Evolutionary conservation across 257 asterid genomes (phyloP), one percentile per base, ranked within the genome.

Genomic region (Petunia axillaris): DNA sequence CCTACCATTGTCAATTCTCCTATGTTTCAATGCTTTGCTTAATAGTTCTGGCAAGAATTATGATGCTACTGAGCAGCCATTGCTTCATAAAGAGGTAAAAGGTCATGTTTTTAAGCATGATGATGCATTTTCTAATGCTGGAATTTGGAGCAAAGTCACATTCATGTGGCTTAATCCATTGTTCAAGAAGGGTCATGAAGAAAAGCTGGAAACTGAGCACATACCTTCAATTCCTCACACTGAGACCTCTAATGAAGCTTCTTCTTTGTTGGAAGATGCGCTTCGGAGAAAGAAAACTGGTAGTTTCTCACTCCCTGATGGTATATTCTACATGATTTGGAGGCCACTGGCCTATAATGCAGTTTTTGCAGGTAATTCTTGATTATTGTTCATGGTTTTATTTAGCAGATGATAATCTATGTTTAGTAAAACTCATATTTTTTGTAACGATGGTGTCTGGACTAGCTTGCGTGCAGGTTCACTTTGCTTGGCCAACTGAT

Each of bases 131-230:
- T 93, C 96, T 1, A 78, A 57, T 43, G 88, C 98, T 64, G 93
- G 97, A 64, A 83, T 91, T 65, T 93, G 97, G 98, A 91, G 94
- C 76, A 86, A 75, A 10, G 79, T 91, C 55, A 87, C 92, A 62
- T 93, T 94, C 60, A 86, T 70, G 81, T 94, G 98, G 98, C 92
- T 93, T 13, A 94, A 93, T 87, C 98, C 94, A 38, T 79, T 94
- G 13, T 93, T 94, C 66, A 81, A 83, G 39, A 87, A 77, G 77
- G 98, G 98, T 1, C 89, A 58, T 70, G 35, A 14, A 0, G 86
- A 84, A 63, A 91, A 90, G 67, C 93, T 93, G 35, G 85, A 85
- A 59, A 15, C 79, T 5, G 84, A 84, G 11, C 89, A 93, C 76
- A 66, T 93, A 64, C 98, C 98, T 1, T 82, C 83, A 1, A 85